Conservation (phyloP, 2,329 filamentous ascomycete genomes). For the Botryotinia calthae region DNA sequence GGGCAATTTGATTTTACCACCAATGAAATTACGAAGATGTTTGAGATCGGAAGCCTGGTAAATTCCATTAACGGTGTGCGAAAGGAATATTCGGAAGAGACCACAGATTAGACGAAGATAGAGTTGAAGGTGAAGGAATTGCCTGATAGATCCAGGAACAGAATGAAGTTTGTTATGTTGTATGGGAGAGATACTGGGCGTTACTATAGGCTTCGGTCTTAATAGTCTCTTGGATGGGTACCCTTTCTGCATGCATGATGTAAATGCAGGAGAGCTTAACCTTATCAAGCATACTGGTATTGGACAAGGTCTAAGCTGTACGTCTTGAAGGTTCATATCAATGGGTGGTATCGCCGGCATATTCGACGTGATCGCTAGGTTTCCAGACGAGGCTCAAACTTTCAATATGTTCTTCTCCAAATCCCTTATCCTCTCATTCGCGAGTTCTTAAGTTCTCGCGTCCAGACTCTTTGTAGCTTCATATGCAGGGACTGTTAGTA, state of each 20-base stretch:
- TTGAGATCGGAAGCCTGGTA: background rate
- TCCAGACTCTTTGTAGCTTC: slow-evolving; percentile 6
- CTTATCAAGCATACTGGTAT: background rate
- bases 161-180: background rate
- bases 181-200: background rate
- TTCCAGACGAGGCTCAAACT: background rate
- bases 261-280: background rate
- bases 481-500: background rate
- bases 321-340: background rate
- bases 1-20: background rate
- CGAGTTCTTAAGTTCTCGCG: background rate
- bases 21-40: background rate
- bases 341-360: background rate
- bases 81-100: background rate
- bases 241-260: background rate
- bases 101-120: background rate
- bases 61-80: background rate
- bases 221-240: background rate
- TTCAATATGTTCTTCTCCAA: slow-evolving; percentile 5
- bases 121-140: too few species aligned
- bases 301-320: background rate
- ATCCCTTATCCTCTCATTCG: background rate
- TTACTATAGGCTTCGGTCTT: background rate
- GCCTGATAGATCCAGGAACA: background rate
- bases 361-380: background rate